Conservation (phyloP, 306 rosid species). For the Clitoria ternatea region DNA sequence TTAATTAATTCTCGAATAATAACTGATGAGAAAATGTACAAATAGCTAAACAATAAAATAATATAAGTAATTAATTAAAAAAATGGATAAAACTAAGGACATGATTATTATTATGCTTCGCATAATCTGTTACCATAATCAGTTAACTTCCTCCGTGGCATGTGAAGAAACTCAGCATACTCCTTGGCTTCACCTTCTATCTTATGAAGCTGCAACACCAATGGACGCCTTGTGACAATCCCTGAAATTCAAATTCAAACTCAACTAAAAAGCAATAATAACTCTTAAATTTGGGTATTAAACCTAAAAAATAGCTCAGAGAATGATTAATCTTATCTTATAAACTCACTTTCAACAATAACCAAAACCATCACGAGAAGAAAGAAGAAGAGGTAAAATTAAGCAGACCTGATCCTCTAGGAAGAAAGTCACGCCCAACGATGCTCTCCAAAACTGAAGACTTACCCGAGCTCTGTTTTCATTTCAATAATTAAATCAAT, state of each 20-base stretch:
- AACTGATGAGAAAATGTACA: no score
- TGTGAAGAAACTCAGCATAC: slow-evolving; percentile 97
- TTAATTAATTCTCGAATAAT: no score
- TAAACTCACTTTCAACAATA: no score
- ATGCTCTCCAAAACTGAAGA: slow-evolving; percentile 95
- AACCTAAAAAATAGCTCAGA: no score
- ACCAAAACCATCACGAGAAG: no score
- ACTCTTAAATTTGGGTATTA: no score
- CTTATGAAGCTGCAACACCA: slow-evolving; percentile 97
- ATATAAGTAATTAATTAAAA: no score
- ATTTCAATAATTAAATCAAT: neutral
- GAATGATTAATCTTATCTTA: no score
- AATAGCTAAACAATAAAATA: no score
- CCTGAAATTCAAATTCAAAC: slow-evolving; percentile 48
- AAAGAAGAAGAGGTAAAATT: no score
- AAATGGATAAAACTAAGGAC: no score
- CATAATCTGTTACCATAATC: slow-evolving; percentile 46
- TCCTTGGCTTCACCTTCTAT: slow-evolving; percentile 61
- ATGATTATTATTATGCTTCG: no score
- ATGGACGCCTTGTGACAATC: slow-evolving; percentile 90
- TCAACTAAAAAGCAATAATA: neutral
- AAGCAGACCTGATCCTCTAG: slow-evolving; percentile 91
- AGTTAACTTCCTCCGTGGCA: slow-evolving; percentile 62
- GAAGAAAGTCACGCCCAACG: slow-evolving; percentile 97
- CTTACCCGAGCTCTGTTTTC: slow-evolving; percentile 89